Conservation (phyloP, 306 rosid genomes). For the Medicago lupulina region DNA sequence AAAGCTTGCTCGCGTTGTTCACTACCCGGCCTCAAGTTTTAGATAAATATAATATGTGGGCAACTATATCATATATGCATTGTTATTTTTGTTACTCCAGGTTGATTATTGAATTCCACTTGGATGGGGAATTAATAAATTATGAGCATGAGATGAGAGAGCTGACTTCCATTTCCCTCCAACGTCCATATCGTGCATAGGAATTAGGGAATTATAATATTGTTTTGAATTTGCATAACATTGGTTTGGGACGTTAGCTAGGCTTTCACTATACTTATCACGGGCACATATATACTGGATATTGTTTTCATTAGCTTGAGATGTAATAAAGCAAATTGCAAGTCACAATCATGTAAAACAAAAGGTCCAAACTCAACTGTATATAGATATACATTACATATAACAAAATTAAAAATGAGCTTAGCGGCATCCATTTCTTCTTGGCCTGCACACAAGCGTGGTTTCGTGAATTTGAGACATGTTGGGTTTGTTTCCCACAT, state of each 20-base stretch:
- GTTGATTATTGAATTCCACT: background rate
- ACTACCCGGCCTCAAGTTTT: too few species aligned
- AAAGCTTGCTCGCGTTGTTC: too few species aligned
- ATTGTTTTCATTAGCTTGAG: background rate
- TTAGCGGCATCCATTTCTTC: conserved; percentile 13
- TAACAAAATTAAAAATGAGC: background rate
- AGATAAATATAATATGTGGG: too few species aligned
- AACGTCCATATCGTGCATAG: conserved; percentile 7
- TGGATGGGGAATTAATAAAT: background rate
- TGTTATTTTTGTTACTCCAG: background rate
- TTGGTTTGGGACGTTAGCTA: background rate
- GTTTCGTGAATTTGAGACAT: conserved; percentile 15
- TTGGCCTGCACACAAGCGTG: conserved; percentile 21
- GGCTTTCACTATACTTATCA: background rate
- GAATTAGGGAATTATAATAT: background rate
- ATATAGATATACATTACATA: too few species aligned
- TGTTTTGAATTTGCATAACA: background rate
- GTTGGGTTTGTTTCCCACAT: conserved; percentile 36
- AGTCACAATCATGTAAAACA: background rate
- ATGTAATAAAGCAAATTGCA: background rate
- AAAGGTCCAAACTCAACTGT: too few species aligned
- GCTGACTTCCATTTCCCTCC: background rate
- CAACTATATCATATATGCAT: too few species aligned
- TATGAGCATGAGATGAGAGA: background rate
- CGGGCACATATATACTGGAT: background rate